phyloP scores from a whole-genome alignment of 805 yeast species.

The Yarrowia keelungensis region DNA sequence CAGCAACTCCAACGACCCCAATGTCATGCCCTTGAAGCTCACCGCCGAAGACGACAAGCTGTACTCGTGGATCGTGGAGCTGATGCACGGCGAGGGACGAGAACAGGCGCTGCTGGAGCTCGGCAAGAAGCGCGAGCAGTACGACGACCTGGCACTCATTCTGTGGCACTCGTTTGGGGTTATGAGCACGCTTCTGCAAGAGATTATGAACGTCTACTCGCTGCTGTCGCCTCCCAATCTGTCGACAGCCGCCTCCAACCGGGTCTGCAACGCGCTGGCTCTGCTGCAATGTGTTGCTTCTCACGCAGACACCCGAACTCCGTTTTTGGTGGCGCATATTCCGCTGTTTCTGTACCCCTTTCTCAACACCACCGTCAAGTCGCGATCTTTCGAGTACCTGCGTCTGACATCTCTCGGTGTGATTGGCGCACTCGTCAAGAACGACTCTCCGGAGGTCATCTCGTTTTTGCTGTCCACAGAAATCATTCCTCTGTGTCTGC shows the following conservation, averaged over 20 bases:
- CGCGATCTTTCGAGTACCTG: constrained; percentile 91
- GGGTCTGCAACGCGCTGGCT: constrained; percentile 96
- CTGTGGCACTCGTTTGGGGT: constrained; percentile 97
- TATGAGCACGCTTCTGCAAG: constrained; percentile 89
- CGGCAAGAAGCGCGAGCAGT: constrained; percentile 93
- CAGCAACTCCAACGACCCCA: constrained; percentile 14
- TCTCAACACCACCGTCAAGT: constrained; percentile 87
- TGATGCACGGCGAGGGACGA: constrained; percentile 87
- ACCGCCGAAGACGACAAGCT: constrained; percentile 74
- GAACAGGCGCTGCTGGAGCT: constrained; percentile 92
- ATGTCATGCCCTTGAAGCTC: constrained; percentile 30
- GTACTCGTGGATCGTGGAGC: constrained; percentile 86
- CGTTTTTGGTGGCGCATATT: constrained; percentile 86
- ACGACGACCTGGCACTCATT: constrained; percentile 90
- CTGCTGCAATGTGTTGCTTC: constrained; percentile 96
- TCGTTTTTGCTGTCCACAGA: constrained; percentile 92
- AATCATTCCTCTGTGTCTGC: constrained; percentile 90
- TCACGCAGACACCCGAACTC: constrained; percentile 85
- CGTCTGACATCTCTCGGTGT: constrained; percentile 94
- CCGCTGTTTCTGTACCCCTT: constrained; percentile 94
- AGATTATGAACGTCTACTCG: constrained; percentile 89
- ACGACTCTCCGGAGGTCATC: constrained; percentile 94
- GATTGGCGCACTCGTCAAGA: constrained; percentile 94
- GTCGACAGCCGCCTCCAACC: constrained; percentile 83
- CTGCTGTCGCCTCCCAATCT: constrained; percentile 84